phyloP scores from a whole-genome alignment of 768 basidiomycete genomes.

The Phanerodontia chrysosporium region DNA sequence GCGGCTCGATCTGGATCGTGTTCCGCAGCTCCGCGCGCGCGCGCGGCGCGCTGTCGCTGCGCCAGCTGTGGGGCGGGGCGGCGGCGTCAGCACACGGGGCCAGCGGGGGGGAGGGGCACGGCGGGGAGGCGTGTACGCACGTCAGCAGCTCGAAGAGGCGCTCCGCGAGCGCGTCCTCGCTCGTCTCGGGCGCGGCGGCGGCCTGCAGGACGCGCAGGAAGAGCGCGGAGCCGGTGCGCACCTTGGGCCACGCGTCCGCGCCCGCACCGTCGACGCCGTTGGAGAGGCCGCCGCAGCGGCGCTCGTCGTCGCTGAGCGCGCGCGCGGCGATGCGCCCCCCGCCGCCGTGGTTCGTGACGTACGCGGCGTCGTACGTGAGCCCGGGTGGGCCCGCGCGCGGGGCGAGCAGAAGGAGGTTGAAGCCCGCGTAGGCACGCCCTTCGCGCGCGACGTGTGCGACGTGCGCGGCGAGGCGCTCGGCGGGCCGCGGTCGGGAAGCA shows the following conservation, averaged over 20 bases:
- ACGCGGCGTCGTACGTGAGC: conserved; percentile 47
- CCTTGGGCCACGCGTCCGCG: conserved; percentile 70
- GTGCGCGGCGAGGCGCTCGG: conserved; percentile 43
- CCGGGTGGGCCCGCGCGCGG: conserved; percentile 23
- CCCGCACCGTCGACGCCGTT: conserved; percentile 70
- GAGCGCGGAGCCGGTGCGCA: conserved; percentile 49
- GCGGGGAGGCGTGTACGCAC: conserved; percentile 53
- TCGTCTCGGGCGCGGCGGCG: conserved; percentile 24
- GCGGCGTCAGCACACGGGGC: conserved; percentile 29
- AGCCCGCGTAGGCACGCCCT: conserved; percentile 65
- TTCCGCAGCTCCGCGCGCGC: conserved; percentile 50
- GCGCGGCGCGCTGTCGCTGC: conserved; percentile 29
- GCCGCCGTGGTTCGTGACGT: conserved; percentile 70
- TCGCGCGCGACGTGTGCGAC: conserved; percentile 41
- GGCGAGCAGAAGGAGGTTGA: conserved; percentile 71
- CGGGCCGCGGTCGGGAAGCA: conserved; percentile 50
- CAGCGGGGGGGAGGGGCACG: conserved; percentile 50
- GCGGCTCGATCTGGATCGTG: conserved; percentile 46
- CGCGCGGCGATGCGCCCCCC: conserved; percentile 61
- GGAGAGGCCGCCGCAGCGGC: conserved; percentile 57
- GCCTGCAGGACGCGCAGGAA: conserved; percentile 51
- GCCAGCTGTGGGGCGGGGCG: conserved; percentile 11
- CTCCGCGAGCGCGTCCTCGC: conserved; percentile 52
- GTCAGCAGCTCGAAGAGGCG: conserved; percentile 62
- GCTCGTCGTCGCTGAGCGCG: conserved; percentile 45